These are phyloP conservation scores for Jackrogersella multiformis DNA, from an alignment of 495 filamentous ascomycete species.

Conservation along the genomic window DNA sequence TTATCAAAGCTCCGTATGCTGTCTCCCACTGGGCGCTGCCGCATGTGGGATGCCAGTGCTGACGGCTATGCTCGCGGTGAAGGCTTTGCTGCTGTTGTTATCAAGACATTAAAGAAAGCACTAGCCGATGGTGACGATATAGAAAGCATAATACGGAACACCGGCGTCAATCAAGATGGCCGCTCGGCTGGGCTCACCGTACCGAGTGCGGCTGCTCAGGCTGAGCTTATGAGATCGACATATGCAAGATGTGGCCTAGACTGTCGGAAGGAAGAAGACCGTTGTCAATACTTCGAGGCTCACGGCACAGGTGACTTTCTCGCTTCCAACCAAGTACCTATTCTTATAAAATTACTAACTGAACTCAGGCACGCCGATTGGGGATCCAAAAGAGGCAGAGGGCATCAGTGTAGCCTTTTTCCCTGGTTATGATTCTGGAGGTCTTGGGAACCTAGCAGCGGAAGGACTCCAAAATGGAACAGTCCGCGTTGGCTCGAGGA, in stretches of 20 bases:
- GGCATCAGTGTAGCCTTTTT: neutral
- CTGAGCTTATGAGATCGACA: conserved; percentile 55
- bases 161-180: neutral
- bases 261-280: conserved; percentile 47
- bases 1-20: conserved; percentile 45
- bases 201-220: conserved; percentile 63
- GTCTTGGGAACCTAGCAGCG: too few relatives aligned
- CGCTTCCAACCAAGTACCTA: too few relatives aligned
- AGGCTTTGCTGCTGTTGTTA: conserved; percentile 57
- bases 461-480: too few relatives aligned
- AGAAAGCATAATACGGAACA: conserved; percentile 62
- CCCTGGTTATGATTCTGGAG: neutral
- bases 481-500: too few relatives aligned
- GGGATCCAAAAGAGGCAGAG: conserved; percentile 43
- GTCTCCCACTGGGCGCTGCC: conserved; percentile 48
- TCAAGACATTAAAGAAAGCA: conserved; percentile 64
- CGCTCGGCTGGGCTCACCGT: conserved; percentile 54
- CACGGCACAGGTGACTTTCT: conserved; percentile 66
- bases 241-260: conserved; percentile 60
- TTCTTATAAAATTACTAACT: too few relatives aligned
- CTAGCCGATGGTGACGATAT: conserved; percentile 58
- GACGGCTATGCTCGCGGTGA: conserved; percentile 71
- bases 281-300: conserved; percentile 58
- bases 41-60: conserved; percentile 63
- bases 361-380: conserved; percentile 53